Evolutionary conservation across 768 basidiomycete genomes (phyloP), one percentile per base, ranked within the genome.

Genomic region (Tricholoma saponaceum): DNA sequence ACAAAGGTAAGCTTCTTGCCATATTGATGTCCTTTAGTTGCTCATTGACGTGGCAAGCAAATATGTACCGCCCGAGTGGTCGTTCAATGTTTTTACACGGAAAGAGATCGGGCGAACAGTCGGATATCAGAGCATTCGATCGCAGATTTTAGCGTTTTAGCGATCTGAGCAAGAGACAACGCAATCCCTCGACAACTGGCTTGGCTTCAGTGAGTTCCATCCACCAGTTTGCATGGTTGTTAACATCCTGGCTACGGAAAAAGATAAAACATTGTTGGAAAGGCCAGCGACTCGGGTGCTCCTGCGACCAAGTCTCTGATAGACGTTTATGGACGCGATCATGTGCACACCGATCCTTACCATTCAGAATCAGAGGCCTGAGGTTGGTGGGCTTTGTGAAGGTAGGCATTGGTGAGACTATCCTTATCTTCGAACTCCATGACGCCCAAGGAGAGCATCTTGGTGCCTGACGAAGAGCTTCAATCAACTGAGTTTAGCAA

Each of bases 21-120:
- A n/a, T 47, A 6, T 33, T 46, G 49, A 35, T 16, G 33, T 25
- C 10, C 9, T 16, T 9, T 6, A 3, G 20, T 43, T 20, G 8
- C 41, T 43, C 18, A 46, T 23, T 98, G 12, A 76, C 89, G 0
- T 74, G 76, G 57, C 98, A 96, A 72, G 74, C 74, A 28, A 93
- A 96, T 60, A 89, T 94, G 63, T 98, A 98, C 65, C 95, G 96
- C 1, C 78, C 81, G 1, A 92, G 2, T 76, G 78, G 20, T 84
- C 87, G 4, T 93, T 93, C 72, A 81, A 83, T 62, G 73, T 96
- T 18, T 98, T 98, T 70, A 92, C 95, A 26, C 96, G 95, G 49
- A 96, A 91, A 74, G n/a, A n/a, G n/a, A n/a, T n/a, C n/a, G n/a
- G n/a, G n/a, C n/a, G n/a, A n/a, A n/a, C 51, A 95, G 90, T 64